Evolutionary conservation across 2,329 filamentous ascomycete genomes (phyloP), one percentile per base, ranked within the genome.

Genomic region (Kalaharituber pfeilii): DNA sequence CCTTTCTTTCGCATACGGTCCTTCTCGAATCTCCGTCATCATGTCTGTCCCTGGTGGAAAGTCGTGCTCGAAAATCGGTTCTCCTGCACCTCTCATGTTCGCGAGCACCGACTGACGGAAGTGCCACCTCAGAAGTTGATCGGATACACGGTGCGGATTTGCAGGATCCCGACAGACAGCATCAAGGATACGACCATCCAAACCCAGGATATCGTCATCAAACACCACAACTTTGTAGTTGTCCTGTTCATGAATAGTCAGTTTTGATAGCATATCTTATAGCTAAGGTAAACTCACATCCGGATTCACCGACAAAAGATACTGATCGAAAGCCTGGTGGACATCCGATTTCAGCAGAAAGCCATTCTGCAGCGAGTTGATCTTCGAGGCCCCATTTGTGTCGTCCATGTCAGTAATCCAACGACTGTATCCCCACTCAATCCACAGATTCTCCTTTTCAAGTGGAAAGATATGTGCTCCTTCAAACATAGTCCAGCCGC

Each of bases 1-100:
- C 42, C 52, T 49, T 26, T 53, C 52, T 20, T 53, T 44, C 27
- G 52, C 28, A 26, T 49, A 50, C 33, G 52, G 51, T 13, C 51
- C 51, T 49, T 47, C 51, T 20, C 20, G 42, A 30, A 58, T 58
- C 33, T 56, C 51, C 9, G 36, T 42, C 26, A 60, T 53, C 52
- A 57, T 60, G 39, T 60, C 58, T 18, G 51, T 51, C n/a, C 54
- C 59, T 3, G 56, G 53, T 13, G 52, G 56, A 33, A 59, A 57
- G 26, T 60, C 56, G 36, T 53, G 44, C 25, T 61, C 59, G 30
- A 55, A 58, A 3, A 51, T 13, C 26, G 57, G 52, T 47, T 60
- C 57, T 18, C 56, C 54, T 11, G 44, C 52, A 39, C 53, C 56
- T n/a, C 56, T 30, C 56, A 58, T 56, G 28, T 58, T 58, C 11